Percentiles rank a stretch among this genome's conserved stretches.
Conservation (phyloP, 345 rosid species). For the Mallotus nudiflorus region DNA sequence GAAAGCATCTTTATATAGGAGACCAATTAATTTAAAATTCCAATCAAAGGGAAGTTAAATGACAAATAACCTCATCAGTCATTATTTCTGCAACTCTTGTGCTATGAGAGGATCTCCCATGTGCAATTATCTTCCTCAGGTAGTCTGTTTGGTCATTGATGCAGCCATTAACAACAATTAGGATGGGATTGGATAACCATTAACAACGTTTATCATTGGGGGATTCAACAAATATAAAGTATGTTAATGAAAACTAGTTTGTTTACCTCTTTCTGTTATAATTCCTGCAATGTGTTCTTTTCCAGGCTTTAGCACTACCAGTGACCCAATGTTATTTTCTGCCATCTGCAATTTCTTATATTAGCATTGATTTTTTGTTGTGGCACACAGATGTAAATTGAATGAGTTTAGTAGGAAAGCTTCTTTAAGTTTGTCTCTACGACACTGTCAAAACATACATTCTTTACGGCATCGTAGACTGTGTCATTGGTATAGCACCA, state of each 20-base stretch:
- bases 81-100: constrained; percentile 81
- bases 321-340: constrained; percentile 74
- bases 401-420: background rate
- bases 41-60: background rate
- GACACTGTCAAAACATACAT: constrained; percentile 43
- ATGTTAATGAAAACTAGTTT: background rate
- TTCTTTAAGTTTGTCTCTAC: background rate
- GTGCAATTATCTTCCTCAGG: constrained; percentile 65
- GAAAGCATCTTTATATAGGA: background rate
- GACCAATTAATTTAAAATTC: background rate
- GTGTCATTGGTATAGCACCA: constrained; percentile 63
- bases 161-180: constrained; percentile 6
- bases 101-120: constrained; percentile 60
- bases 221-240: background rate
- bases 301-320: constrained; percentile 85
- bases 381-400: background rate
- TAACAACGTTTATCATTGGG: background rate
- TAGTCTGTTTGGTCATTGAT: constrained; percentile 57
- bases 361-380: background rate
- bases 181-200: no score
- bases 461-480: constrained; percentile 69
- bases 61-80: constrained; percentile 64
- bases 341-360: constrained; percentile 63
- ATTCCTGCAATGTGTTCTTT: constrained; percentile 77
- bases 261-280: constrained; percentile 82